Conservation (phyloP, 148 eudicot genomes). For the Suaeda aralocaspica region DNA sequence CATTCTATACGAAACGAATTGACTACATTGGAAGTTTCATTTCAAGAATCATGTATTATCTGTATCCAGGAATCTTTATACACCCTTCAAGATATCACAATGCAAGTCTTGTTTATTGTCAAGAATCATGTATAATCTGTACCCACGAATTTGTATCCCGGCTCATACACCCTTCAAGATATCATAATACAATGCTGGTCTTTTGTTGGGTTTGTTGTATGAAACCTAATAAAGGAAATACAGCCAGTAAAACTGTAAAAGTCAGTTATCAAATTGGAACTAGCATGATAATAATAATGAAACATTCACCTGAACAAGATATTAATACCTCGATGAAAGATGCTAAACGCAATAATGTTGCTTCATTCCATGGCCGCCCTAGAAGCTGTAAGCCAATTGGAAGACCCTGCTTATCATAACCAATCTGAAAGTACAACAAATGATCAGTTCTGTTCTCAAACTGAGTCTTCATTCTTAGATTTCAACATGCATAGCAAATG, state of each 20-base stretch:
- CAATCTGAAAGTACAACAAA: constrained; percentile 49
- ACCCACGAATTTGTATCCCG: neutral
- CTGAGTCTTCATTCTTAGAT: neutral
- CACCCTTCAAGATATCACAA: constrained; percentile 61
- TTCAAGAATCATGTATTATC: neutral
- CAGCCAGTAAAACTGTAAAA: neutral
- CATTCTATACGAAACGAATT: neutral
- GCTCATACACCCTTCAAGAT: constrained; percentile 48
- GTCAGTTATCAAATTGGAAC: neutral
- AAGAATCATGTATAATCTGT: neutral
- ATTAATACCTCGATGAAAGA: constrained; percentile 64
- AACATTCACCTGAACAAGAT: too few species aligned
- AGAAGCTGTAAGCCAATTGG: constrained; percentile 89
- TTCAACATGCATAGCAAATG: too few species aligned
- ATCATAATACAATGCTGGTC: constrained; percentile 59
- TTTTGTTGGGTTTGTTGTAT: constrained; percentile 53
- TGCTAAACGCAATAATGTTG: constrained; percentile 79
- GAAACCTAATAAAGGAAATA: constrained; percentile 40
- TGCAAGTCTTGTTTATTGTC: constrained; percentile 51
- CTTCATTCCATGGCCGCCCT: constrained; percentile 96
- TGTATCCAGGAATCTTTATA: constrained; percentile 15
- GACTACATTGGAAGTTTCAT: neutral
- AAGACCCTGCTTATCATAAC: constrained; percentile 90
- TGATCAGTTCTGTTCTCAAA: neutral
- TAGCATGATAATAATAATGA: neutral